Base-by-base conservation (phyloP, 305 asterid species). In the Ilex paraguariensis region DNA sequence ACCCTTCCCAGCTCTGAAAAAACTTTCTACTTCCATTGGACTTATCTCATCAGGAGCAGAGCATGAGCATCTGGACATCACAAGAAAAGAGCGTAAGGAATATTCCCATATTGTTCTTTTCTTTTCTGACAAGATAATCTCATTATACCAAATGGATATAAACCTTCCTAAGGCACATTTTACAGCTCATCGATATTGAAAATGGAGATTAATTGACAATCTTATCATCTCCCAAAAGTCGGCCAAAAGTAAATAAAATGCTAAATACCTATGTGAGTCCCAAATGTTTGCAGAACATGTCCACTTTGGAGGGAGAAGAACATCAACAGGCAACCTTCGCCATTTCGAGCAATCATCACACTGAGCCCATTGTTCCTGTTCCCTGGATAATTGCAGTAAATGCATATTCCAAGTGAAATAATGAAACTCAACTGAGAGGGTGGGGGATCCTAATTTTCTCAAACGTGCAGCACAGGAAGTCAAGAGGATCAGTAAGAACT, bases 291-390 rank as follows among this genome's bases (percentile, higher is more conserved):
- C 87, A 5, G 86, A 74, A 73, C 98, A 92, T 1, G 86, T 75
- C 97, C 97, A 88, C 50, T 65, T 83, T 54, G 88, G 83, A 56
- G 89, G 73, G 66, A 88, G 86, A 74, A 88, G 84, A 68, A 83
- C 84, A 74, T 79, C 50, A 57, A 67, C 63, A 12, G 98, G 98
- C 82, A 92, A 69, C 64, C 80, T 83, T 62, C 97, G 81, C 98
- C 98, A 88, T 77, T 89, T 92, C 14, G 72, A 78, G 87, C 98
- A 92, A 70, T 59, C 70, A 65, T 87, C 90, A 54, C 98, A 92
- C 67, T 84, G 88, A 51, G 77, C 92, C 82, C 90, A 76, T 73
- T 92, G 98, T 59, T 79, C 95, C 62, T 81, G 87, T 56, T 82
- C 86, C 70, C 98, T 88, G 78, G 31, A 52, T 13, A 46, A 3